Evolutionary conservation across 768 basidiomycete genomes (phyloP), one percentile per base, ranked within the genome.

Genomic region (Leucosporidium yakuticum): DNA sequence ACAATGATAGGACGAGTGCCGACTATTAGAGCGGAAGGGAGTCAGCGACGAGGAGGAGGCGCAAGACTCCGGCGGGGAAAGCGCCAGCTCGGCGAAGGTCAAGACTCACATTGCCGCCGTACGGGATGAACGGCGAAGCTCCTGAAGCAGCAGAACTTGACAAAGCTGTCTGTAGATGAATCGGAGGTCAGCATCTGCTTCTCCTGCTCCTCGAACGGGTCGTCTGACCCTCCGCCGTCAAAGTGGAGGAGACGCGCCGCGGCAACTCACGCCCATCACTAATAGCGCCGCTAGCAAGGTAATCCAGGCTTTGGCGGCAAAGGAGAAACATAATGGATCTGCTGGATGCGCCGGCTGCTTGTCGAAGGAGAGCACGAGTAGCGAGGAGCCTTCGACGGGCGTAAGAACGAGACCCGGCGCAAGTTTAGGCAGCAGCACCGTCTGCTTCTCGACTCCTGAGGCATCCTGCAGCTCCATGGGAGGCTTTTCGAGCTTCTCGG

Each of bases 231-330:
- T n/a, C n/a, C n/a, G n/a, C n/a, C n/a, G n/a, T n/a, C n/a, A n/a
- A n/a, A n/a, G n/a, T n/a, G n/a, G n/a, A n/a, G n/a, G 39, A 44
- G 14, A 44, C 39, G 39, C 39, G 39, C 39, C 39, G 39, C 39
- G 39, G 39, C 39, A 44, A 49, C 61, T 21, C 21, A 63, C 69
- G 9, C 59, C 51, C 64, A 69, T 65, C 9, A 63, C 64, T 1
- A 69, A 51, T 2, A 69, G 23, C 2, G 69, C 64, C 23, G 69
- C 69, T 11, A 69, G 14, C 8, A 62, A 39, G 2, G 69, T 69
- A 0, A 54, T 23, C 49, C 29, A 54, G 5, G 47, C 23, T 32
- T 62, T 64, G 14, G 27, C 21, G 20, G 34, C 34, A 3, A 49
- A 20, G 11, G 39, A 29, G 5, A 32, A 32, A 25, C 60, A 61